Evolutionary conservation across 768 basidiomycete species (phyloP), one percentile per base, ranked within the genome.

Genomic region (Ramaria sp.): DNA sequence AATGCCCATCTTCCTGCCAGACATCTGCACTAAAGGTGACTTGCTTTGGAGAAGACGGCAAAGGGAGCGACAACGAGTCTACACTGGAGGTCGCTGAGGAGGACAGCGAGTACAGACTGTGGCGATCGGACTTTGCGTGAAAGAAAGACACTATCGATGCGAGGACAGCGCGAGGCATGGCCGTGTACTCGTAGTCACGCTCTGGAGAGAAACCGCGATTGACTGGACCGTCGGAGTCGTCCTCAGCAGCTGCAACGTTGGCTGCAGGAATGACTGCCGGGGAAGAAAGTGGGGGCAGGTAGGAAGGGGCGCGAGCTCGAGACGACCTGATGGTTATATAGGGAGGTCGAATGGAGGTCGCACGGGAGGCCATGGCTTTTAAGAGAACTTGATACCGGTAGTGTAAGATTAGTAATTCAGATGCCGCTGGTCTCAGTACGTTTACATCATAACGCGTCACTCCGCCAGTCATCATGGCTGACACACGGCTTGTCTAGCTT

Each of bases 81-180:
- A 71, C 63, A 61, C 63, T 65, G 15, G 74, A 73, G 5, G 81
- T 77, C 19, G 78, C 74, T 15, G 70, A 69, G 31, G 79, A 75
- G 62, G 58, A 71, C 65, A 57, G 64, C 37, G 50, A 73, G 62
- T 57, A 76, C 38, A 48, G 27, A 27, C 43, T 33, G 38, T 51
- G 53, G 24, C 31, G 45, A 17, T 55, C 30, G 34, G 69, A 60
- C 72, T 72, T 24, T 72, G 70, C 50, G 70, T 66, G 59, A 72
- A 20, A 72, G 59, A 65, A 80, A 80, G 24, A 84, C 63, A 69
- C 79, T 74, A 33, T 81, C 70, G 27, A 84, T 69, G 65, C 79
- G 72, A 51, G 74, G 75, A 45, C 79, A 76, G 54, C 24, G 73
- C 69, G 42, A 83, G 63, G 34, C 46, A 57, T 57, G 45, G 27